Evolutionary conservation across 2,329 filamentous ascomycete species (phyloP), one percentile per base, ranked within the genome.

Genomic region (Alternaria alternata): DNA sequence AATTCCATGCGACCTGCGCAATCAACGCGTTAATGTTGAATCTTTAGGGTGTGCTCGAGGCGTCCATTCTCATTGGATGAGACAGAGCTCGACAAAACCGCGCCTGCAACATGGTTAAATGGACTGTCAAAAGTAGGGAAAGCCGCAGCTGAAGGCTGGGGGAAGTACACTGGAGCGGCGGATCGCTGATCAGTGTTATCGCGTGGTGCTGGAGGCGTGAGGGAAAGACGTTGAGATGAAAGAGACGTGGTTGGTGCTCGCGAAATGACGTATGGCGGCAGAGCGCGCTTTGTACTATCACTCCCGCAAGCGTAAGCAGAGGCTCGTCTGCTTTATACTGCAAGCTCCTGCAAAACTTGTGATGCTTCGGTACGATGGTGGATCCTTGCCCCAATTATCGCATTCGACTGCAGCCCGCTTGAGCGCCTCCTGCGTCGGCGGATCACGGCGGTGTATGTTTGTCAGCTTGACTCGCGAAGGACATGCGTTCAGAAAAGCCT

Each of bases 21-120:
- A 43, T 64, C 51, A 66, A 62, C 65, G 66, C 65, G 66, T 66
- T 60, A 60, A 62, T 57, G 36, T 55, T 42, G 65, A 62, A 47
- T 56, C 43, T 59, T 65, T 61, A 70, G 52, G 55, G 66, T 66
- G 66, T 68, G 68, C 65, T 65, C 64, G 58, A 68, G 59, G 59
- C 61, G 63, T 54, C 65, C 66, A 67, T 70, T 73, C 64, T 73
- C 47, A 76, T 76, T 76, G 74, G 74, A 71, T 62, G 71, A 69
- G 65, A 55, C 57, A 42, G 36, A 46, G 63, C 57, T 63, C 62
- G 69, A 66, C 51, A 61, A 63, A 61, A 64, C 59, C 63, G 68
- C 67, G 65, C 68, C 73, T 76, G 73, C 69, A 70, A 68, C 67
- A 70, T 76, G 67, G 72, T 74, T 72, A 76, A 71, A 73, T 52